These are phyloP conservation scores for Buxus sempervirens DNA, from an alignment of 164 flowering plant species.

Conservation along the genomic window DNA sequence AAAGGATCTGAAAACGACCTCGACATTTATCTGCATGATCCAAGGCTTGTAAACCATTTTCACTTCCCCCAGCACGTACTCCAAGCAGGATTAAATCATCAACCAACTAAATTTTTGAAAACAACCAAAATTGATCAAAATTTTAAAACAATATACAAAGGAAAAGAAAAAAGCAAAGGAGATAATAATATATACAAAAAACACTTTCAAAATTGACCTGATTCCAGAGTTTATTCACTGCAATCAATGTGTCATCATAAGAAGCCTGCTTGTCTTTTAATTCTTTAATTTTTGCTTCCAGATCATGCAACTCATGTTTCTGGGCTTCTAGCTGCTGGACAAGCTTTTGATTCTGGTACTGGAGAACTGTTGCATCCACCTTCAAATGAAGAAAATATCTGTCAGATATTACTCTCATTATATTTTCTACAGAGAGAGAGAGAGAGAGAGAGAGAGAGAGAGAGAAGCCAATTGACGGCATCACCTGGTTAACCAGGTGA, in stretches of 20 bases:
- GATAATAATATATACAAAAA: neutral
- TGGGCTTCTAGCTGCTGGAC: slow-evolving; percentile 79
- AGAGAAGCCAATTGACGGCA: neutral
- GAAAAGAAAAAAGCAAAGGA: neutral
- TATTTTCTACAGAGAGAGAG: too few species aligned
- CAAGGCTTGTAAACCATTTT: slow-evolving; percentile 39
- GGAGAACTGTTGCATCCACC: slow-evolving; percentile 83
- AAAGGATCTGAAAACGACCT: slow-evolving; percentile 40
- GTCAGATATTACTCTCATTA: neutral
- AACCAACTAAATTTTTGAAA: slow-evolving; percentile 52
- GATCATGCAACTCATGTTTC: slow-evolving; percentile 66
- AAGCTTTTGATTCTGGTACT: slow-evolving; percentile 82
- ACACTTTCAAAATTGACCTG: slow-evolving; percentile 43
- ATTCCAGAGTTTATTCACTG: slow-evolving; percentile 75
- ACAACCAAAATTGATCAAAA: neutral
- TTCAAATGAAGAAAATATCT: slow-evolving; percentile 22
- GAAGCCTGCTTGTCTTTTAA: slow-evolving; percentile 59
- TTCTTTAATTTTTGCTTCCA: slow-evolving; percentile 59
- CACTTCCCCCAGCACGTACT: slow-evolving; percentile 58
- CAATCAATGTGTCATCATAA: slow-evolving; percentile 61
- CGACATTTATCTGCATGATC: slow-evolving; percentile 37
- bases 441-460: too few species aligned
- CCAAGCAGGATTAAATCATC: slow-evolving; percentile 83
- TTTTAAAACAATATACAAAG: neutral
- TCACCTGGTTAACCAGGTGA: neutral